phyloP scores from a whole-genome alignment of 2,329 filamentous ascomycete genomes.

The Pseudocercospora crystallina region DNA sequence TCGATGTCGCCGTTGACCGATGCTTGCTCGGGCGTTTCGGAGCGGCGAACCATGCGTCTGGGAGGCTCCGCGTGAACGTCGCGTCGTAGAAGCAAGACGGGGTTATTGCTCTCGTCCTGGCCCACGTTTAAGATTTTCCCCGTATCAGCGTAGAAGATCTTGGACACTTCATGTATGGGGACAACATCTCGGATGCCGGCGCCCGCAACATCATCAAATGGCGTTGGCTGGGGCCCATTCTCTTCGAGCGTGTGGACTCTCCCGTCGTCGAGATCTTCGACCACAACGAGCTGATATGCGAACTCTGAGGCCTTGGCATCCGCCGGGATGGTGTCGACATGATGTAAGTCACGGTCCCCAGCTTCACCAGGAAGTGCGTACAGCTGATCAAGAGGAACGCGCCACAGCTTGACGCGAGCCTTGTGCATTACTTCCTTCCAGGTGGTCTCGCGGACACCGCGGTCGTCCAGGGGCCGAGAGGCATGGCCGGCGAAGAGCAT shows the following conservation, averaged over 20 bases:
- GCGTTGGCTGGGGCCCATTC: constrained; percentile 53
- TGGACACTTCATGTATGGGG: constrained; percentile 74
- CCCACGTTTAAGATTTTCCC: constrained; percentile 86
- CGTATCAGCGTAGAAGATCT: constrained; percentile 91
- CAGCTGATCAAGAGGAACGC: constrained; percentile 61
- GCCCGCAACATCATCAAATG: constrained; percentile 59
- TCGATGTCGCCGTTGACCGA: constrained; percentile 26
- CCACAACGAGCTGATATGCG: constrained; percentile 75
- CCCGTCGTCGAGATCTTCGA: constrained; percentile 78
- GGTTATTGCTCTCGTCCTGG: constrained; percentile 68
- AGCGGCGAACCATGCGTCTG: constrained; percentile 54
- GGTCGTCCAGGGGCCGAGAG: constrained; percentile 54
- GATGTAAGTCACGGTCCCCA: constrained; percentile 30
- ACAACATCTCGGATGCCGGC: constrained; percentile 68
- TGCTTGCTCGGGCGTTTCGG: constrained; percentile 14
- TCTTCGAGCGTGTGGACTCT: constrained; percentile 68
- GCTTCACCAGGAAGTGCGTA: constrained; percentile 44
- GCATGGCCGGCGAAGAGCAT: constrained; percentile 89
- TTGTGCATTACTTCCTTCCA: constrained; percentile 99
- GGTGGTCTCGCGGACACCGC: constrained; percentile 64
- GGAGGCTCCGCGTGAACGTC: constrained; percentile 65
- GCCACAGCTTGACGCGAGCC: constrained; percentile 74
- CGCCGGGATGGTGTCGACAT: constrained; percentile 29
- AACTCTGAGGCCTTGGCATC: constrained; percentile 58
- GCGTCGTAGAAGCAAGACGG: constrained; percentile 72